These are phyloP conservation scores for Mucor irregularis DNA, from an alignment of 371 early-diverging fungal genomes.

Conservation along the genomic window DNA sequence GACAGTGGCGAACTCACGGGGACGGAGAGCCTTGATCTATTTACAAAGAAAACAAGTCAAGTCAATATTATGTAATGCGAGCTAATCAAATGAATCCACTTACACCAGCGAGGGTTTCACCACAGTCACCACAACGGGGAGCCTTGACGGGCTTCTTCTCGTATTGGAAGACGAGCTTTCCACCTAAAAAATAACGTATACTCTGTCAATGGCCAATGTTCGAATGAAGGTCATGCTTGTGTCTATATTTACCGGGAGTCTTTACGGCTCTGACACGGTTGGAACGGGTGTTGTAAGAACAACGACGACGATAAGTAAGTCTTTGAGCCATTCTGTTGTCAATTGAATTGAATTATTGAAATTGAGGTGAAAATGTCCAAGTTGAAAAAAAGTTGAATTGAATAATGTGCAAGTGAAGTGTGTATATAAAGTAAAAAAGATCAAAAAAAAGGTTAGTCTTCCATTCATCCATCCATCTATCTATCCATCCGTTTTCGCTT, in stretches of 20 bases:
- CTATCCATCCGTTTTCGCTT: slow-evolving; percentile 4
- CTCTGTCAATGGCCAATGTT: background rate
- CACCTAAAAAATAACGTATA: slow-evolving; percentile 56
- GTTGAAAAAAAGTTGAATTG: background rate
- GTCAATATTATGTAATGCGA: background rate
- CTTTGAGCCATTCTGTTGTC: slow-evolving; percentile 81
- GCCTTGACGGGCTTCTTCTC: slow-evolving; percentile 91
- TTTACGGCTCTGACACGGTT: slow-evolving; percentile 95
- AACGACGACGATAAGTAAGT: slow-evolving; percentile 95
- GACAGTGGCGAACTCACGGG: slow-evolving; percentile 86
- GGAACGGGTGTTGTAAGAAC: slow-evolving; percentile 98
- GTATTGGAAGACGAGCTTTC: slow-evolving; percentile 89
- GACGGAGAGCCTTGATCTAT: slow-evolving; percentile 91
- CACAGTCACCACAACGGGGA: slow-evolving; percentile 98
- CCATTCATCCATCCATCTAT: slow-evolving; percentile 12
- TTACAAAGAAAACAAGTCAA: background rate
- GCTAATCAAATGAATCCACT: slow-evolving; percentile 31
- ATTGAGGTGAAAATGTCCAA: no score
- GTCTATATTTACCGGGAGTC: slow-evolving; percentile 81
- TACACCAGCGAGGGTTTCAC: slow-evolving; percentile 87
- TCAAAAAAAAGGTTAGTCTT: background rate
- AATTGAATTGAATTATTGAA: background rate
- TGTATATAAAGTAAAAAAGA: background rate
- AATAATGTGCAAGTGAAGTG: no score
- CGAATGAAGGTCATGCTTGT: background rate